phyloP scores from a whole-genome alignment of 805 yeast genomes.

The Candida loeiensis region DNA sequence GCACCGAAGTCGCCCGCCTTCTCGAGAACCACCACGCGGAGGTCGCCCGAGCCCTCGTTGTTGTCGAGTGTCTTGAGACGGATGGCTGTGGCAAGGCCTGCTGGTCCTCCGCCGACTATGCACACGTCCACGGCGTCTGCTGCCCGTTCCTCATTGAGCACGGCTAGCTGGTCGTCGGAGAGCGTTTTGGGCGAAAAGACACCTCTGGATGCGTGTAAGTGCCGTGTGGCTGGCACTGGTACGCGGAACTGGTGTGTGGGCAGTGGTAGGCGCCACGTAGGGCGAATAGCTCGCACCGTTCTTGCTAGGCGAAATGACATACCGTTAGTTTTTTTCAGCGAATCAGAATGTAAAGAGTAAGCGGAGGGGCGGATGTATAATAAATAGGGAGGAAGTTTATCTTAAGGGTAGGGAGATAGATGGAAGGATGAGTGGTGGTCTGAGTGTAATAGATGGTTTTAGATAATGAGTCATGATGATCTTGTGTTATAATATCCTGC shows the following conservation, averaged over 20 bases:
- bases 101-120: conserved; percentile 97
- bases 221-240: not conserved
- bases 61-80: conserved; percentile 79
- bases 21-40: conserved; percentile 85
- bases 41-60: conserved; percentile 57
- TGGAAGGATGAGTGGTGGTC: too few species aligned
- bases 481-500: too few species aligned
- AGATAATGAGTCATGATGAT: too few species aligned
- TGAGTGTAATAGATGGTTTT: too few species aligned
- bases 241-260: not conserved
- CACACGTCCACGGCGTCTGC: conserved; percentile 89
- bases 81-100: conserved; percentile 94
- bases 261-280: conserved; percentile 1
- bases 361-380: not conserved
- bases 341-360: conserved; percentile 5
- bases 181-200: not conserved
- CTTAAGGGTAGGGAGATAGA: too few species aligned
- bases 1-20: conserved; percentile 92
- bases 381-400: not conserved
- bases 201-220: not conserved
- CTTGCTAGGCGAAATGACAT: not conserved
- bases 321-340: conserved; percentile 5
- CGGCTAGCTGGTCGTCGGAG: conserved; percentile 5
- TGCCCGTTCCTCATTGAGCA: conserved; percentile 57
- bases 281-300: conserved; percentile 1